These are phyloP conservation scores for Talaromyces wortmannii DNA, from an alignment of 495 filamentous ascomycete species.

Conservation along the genomic window DNA sequence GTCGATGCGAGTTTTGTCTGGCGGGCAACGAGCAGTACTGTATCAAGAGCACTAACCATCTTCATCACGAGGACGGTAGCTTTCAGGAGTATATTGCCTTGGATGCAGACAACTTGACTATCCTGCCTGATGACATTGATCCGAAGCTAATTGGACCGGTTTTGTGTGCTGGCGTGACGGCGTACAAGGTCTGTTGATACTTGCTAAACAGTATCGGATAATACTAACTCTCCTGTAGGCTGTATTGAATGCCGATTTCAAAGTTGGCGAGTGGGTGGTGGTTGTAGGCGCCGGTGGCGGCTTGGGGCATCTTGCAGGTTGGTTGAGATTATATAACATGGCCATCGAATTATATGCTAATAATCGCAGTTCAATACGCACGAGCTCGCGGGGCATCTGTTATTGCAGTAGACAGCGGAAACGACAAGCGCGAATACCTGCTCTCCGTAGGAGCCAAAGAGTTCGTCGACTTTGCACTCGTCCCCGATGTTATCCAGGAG, in stretches of 20 bases:
- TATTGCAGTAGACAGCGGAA: conserved; percentile 36
- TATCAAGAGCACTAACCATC: conserved; percentile 35
- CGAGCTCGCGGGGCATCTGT: conserved; percentile 35
- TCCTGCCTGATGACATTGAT: conserved; percentile 40
- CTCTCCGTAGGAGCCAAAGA: conserved; percentile 29
- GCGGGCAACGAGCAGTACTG: conserved; percentile 40
- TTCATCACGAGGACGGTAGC: conserved; percentile 39
- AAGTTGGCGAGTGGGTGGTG: conserved; percentile 35
- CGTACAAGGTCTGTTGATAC: conserved; percentile 15
- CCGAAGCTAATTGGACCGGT: conserved; percentile 34
- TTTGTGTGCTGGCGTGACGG: conserved; percentile 33
- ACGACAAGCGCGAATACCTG: conserved; percentile 36
- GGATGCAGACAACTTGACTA: conserved; percentile 38
- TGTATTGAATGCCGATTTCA: conserved; percentile 31
- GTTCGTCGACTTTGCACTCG: conserved; percentile 36
- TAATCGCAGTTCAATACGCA: conserved; percentile 37
- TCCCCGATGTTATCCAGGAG: conserved; percentile 23
- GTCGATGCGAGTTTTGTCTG: conserved; percentile 41
- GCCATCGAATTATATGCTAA: neutral
- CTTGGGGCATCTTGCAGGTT: conserved; percentile 39
- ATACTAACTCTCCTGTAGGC: conserved; percentile 12
- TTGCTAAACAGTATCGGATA: neutral
- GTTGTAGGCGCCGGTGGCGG: conserved; percentile 45
- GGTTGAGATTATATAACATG: neutral
- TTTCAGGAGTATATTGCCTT: conserved; percentile 37